phyloP scores from a whole-genome alignment of 169 alveolate species.

The Hepatocystis sp. region DNA sequence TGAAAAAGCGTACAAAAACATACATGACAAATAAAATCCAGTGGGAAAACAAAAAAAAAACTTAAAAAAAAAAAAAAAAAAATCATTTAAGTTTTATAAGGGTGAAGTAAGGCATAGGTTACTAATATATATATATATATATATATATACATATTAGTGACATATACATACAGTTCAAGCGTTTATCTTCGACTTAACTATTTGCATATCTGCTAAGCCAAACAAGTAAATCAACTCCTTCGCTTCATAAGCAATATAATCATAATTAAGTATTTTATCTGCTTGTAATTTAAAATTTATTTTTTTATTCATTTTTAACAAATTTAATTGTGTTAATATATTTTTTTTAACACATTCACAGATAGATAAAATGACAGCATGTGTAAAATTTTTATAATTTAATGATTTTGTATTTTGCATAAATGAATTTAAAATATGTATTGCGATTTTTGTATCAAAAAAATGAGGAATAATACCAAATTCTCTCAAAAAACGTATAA shows the following conservation, averaged over 20 bases:
- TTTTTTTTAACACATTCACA: constrained; percentile 75
- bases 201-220: constrained; percentile 54
- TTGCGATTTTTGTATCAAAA: constrained; percentile 24
- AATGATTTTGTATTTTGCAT: constrained; percentile 41
- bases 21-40: too few species aligned
- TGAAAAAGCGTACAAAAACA: too few species aligned
- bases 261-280: constrained; percentile 43
- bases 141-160: neutral
- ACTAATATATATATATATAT: neutral
- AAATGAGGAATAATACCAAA: constrained; percentile 84
- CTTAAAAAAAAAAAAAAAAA: too few species aligned
- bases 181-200: constrained; percentile 44
- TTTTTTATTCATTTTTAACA: constrained; percentile 32
- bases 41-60: too few species aligned
- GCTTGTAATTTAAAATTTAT: constrained; percentile 34
- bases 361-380: constrained; percentile 61
- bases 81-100: too few species aligned
- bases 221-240: constrained; percentile 73
- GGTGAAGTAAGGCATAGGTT: too few species aligned
- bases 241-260: constrained; percentile 57
- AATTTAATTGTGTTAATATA: constrained; percentile 52
- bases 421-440: constrained; percentile 12
- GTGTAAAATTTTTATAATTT: constrained; percentile 59
- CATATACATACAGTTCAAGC: constrained; percentile 1
- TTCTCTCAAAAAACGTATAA: constrained; percentile 82